Percentiles rank a stretch among this genome's conserved stretches.
Conservation (phyloP, 306 rosid species). For the Rosa multiflora region DNA sequence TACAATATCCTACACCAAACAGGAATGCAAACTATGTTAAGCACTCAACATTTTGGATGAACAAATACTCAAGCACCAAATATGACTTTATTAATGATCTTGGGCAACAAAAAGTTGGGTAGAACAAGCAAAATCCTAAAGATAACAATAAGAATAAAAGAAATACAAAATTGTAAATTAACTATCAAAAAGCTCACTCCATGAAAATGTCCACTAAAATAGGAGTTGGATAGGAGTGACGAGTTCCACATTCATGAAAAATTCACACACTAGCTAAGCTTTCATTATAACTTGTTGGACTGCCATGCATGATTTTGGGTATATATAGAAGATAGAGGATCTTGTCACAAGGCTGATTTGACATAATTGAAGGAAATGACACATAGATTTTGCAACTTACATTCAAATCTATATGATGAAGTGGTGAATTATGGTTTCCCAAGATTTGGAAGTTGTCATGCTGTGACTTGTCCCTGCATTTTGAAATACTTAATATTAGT, state of each 20-base stretch:
- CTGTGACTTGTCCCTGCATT: conserved; percentile 76
- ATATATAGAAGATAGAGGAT: neutral
- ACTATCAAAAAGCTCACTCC: neutral
- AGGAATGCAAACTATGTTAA: conserved; percentile 31
- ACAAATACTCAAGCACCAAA: neutral
- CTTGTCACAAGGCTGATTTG: neutral
- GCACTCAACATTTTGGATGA: conserved; percentile 22
- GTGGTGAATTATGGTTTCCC: conserved; percentile 73
- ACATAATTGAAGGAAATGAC: conserved; percentile 12
- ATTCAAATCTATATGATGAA: conserved; percentile 61
- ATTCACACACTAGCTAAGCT: neutral
- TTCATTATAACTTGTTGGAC: neutral
- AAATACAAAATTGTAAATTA: neutral
- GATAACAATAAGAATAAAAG: neutral
- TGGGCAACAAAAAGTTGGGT: neutral
- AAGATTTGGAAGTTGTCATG: conserved; percentile 67
- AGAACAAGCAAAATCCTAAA: neutral
- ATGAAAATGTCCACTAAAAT: neutral
- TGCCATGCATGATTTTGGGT: neutral
- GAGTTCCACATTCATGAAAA: neutral
- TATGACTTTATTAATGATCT: neutral
- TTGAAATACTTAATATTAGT: conserved; percentile 30
- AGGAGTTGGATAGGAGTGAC: neutral
- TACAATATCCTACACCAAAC: conserved; percentile 62
- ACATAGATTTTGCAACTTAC: conserved; percentile 48